phyloP scores from a whole-genome alignment of 768 basidiomycete species.

The Boletus sp. region DNA sequence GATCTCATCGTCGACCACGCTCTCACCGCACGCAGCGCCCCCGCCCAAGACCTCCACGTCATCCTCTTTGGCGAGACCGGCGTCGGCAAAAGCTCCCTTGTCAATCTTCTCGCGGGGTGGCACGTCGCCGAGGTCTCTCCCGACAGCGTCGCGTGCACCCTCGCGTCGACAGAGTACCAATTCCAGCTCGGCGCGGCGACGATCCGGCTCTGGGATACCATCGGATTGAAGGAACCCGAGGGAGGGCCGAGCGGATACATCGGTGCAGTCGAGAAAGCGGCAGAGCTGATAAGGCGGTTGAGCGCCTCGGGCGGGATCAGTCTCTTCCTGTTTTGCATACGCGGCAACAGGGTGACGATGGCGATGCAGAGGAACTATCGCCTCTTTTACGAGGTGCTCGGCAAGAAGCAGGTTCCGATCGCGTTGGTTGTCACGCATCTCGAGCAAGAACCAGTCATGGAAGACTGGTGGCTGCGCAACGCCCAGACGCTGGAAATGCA shows the following conservation, averaged over 20 bases:
- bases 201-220: slow-evolving; percentile 33
- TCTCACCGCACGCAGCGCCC: slow-evolving; percentile 18
- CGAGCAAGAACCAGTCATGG: slow-evolving; percentile 32
- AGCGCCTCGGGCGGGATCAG: slow-evolving; percentile 26
- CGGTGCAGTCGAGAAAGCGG: slow-evolving; percentile 28
- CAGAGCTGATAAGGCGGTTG: slow-evolving; percentile 32
- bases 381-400: slow-evolving; percentile 41
- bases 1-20: slow-evolving; percentile 23
- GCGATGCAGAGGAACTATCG: slow-evolving; percentile 31
- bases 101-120: slow-evolving; percentile 39
- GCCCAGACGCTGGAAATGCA: slow-evolving; percentile 12
- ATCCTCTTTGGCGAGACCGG: slow-evolving; percentile 44
- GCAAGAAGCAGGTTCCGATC: slow-evolving; percentile 37
- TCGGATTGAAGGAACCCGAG: slow-evolving; percentile 30
- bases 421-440: slow-evolving; percentile 40
- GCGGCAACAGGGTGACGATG: slow-evolving; percentile 29
- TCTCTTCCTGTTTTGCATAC: slow-evolving; percentile 34
- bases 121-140: slow-evolving; percentile 25
- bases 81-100: slow-evolving; percentile 32
- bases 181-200: slow-evolving; percentile 24
- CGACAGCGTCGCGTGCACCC: slow-evolving; percentile 32
- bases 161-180: slow-evolving; percentile 25
- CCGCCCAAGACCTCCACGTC: slow-evolving; percentile 27
- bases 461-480: slow-evolving; percentile 33
- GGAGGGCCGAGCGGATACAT: slow-evolving; percentile 16